Percentiles rank a stretch among this genome's conserved stretches.
Evolutionary conservation across 139 green algal genomes (phyloP).

Genomic region (Pseudopediastrum boryanum): DNA sequence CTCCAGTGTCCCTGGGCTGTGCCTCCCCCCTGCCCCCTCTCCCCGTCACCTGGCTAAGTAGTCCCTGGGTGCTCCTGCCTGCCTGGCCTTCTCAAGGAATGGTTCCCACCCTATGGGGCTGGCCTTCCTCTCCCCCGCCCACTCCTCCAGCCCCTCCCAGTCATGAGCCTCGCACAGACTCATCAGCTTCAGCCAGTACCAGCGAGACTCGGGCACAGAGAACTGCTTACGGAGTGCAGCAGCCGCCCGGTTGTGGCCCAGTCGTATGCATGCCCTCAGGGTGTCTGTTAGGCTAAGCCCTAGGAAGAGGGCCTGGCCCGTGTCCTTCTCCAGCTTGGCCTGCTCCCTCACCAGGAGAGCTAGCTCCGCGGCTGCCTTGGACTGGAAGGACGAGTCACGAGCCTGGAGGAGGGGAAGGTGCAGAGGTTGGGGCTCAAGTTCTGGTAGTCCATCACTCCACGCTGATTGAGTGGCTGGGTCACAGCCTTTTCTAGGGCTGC

Average conservation of each 20-base stretch:
- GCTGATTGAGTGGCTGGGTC: too few species aligned
- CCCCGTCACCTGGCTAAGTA: slow-evolving; percentile 49
- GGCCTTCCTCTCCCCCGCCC: slow-evolving; percentile 46
- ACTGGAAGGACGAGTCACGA: slow-evolving; percentile 63
- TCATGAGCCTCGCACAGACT: slow-evolving; percentile 57
- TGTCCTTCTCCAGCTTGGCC: slow-evolving; percentile 65
- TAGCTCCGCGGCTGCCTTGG: slow-evolving; percentile 51
- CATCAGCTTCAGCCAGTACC: slow-evolving; percentile 55
- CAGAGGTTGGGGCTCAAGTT: not conserved
- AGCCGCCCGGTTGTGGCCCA: slow-evolving; percentile 57
- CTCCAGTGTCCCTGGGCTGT: too few species aligned
- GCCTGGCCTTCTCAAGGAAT: slow-evolving; percentile 62
- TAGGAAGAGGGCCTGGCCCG: slow-evolving; percentile 66
- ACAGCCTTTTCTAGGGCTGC: too few species aligned
- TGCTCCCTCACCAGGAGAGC: slow-evolving; percentile 61
- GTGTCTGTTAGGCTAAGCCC: slow-evolving; percentile 63
- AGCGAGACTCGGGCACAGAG: slow-evolving; percentile 55
- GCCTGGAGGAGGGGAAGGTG: slow-evolving; percentile 31
- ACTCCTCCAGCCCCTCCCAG: slow-evolving; percentile 70
- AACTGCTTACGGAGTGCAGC: slow-evolving; percentile 58
- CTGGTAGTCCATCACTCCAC: not conserved
- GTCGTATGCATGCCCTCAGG: slow-evolving; percentile 47
- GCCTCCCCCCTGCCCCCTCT: too few species aligned
- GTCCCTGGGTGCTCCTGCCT: slow-evolving; percentile 53
- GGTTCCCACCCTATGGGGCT: slow-evolving; percentile 56